Evolutionary conservation across 176 grass and related monocot genomes (phyloP).

Genomic region (Elaeis guineensis): DNA sequence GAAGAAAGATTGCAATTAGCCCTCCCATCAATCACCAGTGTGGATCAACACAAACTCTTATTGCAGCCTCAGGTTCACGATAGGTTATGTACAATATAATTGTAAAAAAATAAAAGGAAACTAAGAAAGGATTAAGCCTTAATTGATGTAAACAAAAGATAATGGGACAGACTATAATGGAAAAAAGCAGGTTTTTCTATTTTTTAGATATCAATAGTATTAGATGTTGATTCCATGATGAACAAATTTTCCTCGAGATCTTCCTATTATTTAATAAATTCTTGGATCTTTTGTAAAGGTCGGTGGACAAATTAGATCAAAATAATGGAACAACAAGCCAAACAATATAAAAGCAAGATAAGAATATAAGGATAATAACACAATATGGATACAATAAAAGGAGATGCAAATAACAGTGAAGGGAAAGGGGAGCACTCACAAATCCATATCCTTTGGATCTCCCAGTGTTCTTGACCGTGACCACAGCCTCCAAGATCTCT

Average conservation of each 20-base stretch:
- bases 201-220: too few relatives aligned
- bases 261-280: too few relatives aligned
- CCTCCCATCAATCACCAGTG: conserved; percentile 88
- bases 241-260: too few relatives aligned
- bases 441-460: conserved; percentile 99
- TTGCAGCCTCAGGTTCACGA: conserved; percentile 74
- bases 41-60: conserved; percentile 78
- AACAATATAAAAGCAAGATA: too few relatives aligned
- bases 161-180: too few relatives aligned
- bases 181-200: too few relatives aligned
- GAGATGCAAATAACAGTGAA: neutral
- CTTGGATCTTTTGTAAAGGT: too few relatives aligned
- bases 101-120: neutral
- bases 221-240: too few relatives aligned
- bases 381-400: neutral
- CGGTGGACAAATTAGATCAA: too few relatives aligned
- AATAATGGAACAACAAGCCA: too few relatives aligned
- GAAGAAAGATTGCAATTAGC: conserved; percentile 98
- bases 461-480: conserved; percentile 93
- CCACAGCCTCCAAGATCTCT: conserved; percentile 92
- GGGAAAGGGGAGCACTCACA: conserved; percentile 26
- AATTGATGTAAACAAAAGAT: neutral
- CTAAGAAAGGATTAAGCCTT: neutral
- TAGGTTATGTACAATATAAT: conserved; percentile 72
- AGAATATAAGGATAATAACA: neutral